These are phyloP conservation scores for Hapsidospora chrysogenum DNA, from an alignment of 495 filamentous ascomycete species.

Conservation along the genomic window DNA sequence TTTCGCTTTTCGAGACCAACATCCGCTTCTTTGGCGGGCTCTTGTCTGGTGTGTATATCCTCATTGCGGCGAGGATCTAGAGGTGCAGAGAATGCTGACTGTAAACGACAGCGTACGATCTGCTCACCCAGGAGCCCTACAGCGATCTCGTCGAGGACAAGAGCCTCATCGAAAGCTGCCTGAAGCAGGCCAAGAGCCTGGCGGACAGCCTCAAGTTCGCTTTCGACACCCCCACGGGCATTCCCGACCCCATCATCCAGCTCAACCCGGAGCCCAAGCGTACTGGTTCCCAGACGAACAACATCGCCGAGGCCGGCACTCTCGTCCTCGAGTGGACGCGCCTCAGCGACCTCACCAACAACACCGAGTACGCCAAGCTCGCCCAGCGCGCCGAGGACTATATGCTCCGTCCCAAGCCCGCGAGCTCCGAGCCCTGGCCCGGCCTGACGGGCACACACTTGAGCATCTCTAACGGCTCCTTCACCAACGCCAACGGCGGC, in stretches of 20 bases:
- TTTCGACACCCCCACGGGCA: constrained; percentile 58
- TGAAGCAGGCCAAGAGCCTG: constrained; percentile 50
- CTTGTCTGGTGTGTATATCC: constrained; percentile 33
- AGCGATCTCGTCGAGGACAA: constrained; percentile 28
- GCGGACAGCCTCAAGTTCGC: constrained; percentile 60
- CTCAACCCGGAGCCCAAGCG: constrained; percentile 33
- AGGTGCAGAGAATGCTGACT: neutral
- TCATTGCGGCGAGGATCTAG: neutral
- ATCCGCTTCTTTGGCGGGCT: constrained; percentile 77
- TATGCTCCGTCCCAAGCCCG: constrained; percentile 49
- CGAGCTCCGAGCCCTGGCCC: constrained; percentile 54
- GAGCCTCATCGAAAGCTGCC: constrained; percentile 33
- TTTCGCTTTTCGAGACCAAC: constrained; percentile 80
- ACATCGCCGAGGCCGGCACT: constrained; percentile 55
- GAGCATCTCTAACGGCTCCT: constrained; percentile 44
- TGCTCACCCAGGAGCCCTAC: constrained; percentile 57
- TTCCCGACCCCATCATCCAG: constrained; percentile 58
- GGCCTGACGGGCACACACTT: constrained; percentile 61
- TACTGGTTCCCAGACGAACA: constrained; percentile 37
- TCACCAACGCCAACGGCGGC: constrained; percentile 47
- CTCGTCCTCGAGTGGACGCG: constrained; percentile 76
- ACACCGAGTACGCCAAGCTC: constrained; percentile 46
- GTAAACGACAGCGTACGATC: constrained; percentile 45
- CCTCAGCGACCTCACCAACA: constrained; percentile 58
- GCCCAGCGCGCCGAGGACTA: constrained; percentile 56